Percentiles rank a stretch among this genome's conserved stretches.
Evolutionary conservation across 495 filamentous ascomycete species (phyloP).

Genomic region (Cetradonia linearis): DNA sequence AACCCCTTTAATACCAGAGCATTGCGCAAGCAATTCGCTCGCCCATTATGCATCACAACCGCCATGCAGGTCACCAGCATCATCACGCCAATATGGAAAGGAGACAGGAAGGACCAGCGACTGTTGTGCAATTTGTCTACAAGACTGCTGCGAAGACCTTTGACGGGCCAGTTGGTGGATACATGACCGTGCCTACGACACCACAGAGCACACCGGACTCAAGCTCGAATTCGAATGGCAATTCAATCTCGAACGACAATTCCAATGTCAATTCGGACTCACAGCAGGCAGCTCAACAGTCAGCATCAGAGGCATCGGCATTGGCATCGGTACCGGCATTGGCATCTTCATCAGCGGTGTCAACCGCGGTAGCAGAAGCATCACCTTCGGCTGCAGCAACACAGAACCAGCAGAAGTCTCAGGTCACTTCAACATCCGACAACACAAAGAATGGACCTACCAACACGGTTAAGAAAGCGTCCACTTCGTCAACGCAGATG

Average conservation of each 20-base stretch:
- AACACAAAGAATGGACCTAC: neutral
- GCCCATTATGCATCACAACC: slow-evolving; percentile 27
- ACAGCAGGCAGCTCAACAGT: slow-evolving; percentile 12
- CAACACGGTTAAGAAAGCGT: neutral
- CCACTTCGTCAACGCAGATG: slow-evolving; percentile 3
- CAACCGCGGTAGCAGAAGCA: slow-evolving; percentile 21
- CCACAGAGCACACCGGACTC: slow-evolving; percentile 8
- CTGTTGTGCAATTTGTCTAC: slow-evolving; percentile 43
- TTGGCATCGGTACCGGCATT: no score
- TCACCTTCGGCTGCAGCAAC: slow-evolving; percentile 21
- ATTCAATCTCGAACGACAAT: slow-evolving; percentile 10
- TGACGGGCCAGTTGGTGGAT: slow-evolving; percentile 45
- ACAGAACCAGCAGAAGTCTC: slow-evolving; percentile 20
- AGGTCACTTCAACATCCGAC: slow-evolving; percentile 8
- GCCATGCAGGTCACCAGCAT: slow-evolving; percentile 28
- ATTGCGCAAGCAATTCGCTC: slow-evolving; percentile 16
- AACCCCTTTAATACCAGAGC: slow-evolving; percentile 13
- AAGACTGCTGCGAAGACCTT: slow-evolving; percentile 47
- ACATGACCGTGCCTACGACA: slow-evolving; percentile 35
- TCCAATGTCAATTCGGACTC: slow-evolving; percentile 1
- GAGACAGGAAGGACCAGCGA: slow-evolving; percentile 28
- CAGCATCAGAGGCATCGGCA: slow-evolving; percentile 10
- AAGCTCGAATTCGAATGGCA: slow-evolving; percentile 12
- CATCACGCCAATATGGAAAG: slow-evolving; percentile 16
- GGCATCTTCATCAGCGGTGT: slow-evolving; percentile 16